These are phyloP conservation scores for Sporobolomyces roseus DNA, from an alignment of 768 basidiomycete species.

Conservation along the genomic window DNA sequence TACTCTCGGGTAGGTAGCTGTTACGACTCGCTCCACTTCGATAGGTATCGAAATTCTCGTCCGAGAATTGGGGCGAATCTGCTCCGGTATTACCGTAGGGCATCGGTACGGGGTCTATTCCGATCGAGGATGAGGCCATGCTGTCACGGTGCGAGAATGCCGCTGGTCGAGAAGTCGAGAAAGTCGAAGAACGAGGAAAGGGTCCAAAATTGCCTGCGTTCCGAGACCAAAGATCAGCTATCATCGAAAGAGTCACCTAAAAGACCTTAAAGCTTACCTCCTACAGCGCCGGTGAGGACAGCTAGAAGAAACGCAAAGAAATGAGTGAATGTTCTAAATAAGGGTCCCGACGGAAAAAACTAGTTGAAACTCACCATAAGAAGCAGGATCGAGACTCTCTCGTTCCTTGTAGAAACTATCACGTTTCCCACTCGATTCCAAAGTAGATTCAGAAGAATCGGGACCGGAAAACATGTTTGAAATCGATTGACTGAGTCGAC, in stretches of 20 bases:
- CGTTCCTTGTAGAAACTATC: conserved; percentile 12
- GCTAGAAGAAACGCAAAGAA: conserved; percentile 6
- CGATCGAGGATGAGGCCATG: conserved; percentile 37
- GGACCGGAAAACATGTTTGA: conserved; percentile 16
- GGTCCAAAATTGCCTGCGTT: conserved; percentile 30
- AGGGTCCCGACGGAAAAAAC: no score
- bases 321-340: background rate
- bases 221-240: background rate
- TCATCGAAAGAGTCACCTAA: background rate
- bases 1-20: background rate
- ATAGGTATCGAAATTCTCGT: conserved; percentile 20
- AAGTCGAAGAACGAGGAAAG: conserved; percentile 40
- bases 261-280: conserved; percentile 7
- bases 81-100: conserved; percentile 8
- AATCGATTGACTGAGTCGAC: conserved; percentile 18
- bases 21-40: conserved; percentile 1
- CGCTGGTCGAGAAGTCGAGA: conserved; percentile 21
- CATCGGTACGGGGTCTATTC: conserved; percentile 22
- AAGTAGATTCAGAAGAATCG: conserved; percentile 18
- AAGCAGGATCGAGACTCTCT: conserved; percentile 28
- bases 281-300: conserved; percentile 33
- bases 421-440: conserved; percentile 10
- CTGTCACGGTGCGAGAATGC: conserved; percentile 35
- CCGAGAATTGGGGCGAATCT: conserved; percentile 24
- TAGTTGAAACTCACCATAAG: conserved; percentile 17